A percentile compares a stretch with the other conserved stretches of the same genome.
Evolutionary conservation across 495 filamentous ascomycete genomes (phyloP).

Genomic region (Trypethelium eluteriae): DNA sequence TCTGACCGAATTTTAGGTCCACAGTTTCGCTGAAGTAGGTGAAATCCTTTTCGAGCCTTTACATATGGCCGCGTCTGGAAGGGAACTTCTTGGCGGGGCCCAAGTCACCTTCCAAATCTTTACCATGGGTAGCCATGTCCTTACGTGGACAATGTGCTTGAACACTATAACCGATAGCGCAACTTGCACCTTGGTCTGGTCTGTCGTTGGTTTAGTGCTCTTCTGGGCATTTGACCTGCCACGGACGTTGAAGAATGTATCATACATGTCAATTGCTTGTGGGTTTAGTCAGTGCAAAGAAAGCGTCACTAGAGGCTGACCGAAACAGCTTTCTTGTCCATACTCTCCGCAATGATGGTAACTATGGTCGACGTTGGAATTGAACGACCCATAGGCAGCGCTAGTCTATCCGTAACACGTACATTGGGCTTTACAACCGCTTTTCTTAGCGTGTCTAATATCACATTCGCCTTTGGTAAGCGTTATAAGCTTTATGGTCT

Average conservation of each 20-base stretch:
- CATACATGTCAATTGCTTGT: slow-evolving; percentile 56
- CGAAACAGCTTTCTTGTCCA: slow-evolving; percentile 54
- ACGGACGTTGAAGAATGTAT: slow-evolving; percentile 52
- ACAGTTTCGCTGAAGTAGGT: slow-evolving; percentile 55
- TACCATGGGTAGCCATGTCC: slow-evolving; percentile 66
- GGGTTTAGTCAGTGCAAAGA: slow-evolving; percentile 30
- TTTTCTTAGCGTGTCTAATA: slow-evolving; percentile 1
- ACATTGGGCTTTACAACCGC: neutral
- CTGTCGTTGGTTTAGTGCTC: slow-evolving; percentile 55
- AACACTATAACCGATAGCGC: slow-evolving; percentile 56
- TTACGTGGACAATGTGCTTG: slow-evolving; percentile 67
- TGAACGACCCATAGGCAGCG: slow-evolving; percentile 31
- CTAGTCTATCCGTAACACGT: slow-evolving; percentile 16
- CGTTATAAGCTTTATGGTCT: slow-evolving; percentile 45
- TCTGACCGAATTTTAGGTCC: slow-evolving; percentile 56
- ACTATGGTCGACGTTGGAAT: slow-evolving; percentile 51
- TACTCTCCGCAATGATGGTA: slow-evolving; percentile 56
- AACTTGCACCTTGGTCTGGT: slow-evolving; percentile 61
- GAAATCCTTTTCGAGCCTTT: slow-evolving; percentile 46
- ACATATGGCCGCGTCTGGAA: slow-evolving; percentile 10
- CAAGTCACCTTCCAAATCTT: slow-evolving; percentile 41
- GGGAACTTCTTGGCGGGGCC: slow-evolving; percentile 13
- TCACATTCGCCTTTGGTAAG: slow-evolving; percentile 9
- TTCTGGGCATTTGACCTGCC: slow-evolving; percentile 57
- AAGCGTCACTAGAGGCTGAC: slow-evolving; percentile 12